Evolutionary conservation across 176 grass and related monocot genomes (phyloP).

Genomic region (Urochloa ruziziensis): DNA sequence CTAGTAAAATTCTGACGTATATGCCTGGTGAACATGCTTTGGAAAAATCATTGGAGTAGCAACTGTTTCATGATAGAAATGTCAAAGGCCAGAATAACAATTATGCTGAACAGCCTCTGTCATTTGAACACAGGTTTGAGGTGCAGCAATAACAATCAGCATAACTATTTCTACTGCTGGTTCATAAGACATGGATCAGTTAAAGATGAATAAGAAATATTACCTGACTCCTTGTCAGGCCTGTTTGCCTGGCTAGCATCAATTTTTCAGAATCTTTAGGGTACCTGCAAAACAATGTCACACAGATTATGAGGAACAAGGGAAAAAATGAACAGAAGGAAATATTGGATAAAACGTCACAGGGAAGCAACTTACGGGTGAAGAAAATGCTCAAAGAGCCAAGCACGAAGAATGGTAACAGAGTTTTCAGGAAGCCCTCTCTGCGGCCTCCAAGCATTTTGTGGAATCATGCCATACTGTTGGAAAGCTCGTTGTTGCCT

Average conservation of each 20-base stretch:
- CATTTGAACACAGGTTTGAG: neutral
- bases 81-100: neutral
- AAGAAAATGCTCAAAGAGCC: conserved; percentile 98
- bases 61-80: too few species aligned
- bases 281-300: conserved; percentile 61
- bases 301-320: conserved; percentile 17
- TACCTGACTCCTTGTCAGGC: conserved; percentile 94
- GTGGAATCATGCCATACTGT: conserved; percentile 96
- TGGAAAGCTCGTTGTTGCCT: conserved; percentile 88
- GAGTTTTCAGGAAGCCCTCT: conserved; percentile 94
- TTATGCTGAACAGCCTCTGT: neutral
- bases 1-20: too few species aligned
- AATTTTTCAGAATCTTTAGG: conserved; percentile 98
- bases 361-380: conserved; percentile 67
- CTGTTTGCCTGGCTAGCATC: conserved; percentile 95
- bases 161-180: neutral
- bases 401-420: conserved; percentile 87
- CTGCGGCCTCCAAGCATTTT: conserved; percentile 92
- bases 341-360: neutral
- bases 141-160: neutral
- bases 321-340: neutral
- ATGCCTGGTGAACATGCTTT: too few species aligned
- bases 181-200: neutral
- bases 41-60: too few species aligned
- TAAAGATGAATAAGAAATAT: conserved; percentile 16